A percentile compares a stretch with the other conserved stretches of the same genome.
phyloP scores from a whole-genome alignment of 2,329 filamentous ascomycete species.

The Verruconis gallopava region DNA sequence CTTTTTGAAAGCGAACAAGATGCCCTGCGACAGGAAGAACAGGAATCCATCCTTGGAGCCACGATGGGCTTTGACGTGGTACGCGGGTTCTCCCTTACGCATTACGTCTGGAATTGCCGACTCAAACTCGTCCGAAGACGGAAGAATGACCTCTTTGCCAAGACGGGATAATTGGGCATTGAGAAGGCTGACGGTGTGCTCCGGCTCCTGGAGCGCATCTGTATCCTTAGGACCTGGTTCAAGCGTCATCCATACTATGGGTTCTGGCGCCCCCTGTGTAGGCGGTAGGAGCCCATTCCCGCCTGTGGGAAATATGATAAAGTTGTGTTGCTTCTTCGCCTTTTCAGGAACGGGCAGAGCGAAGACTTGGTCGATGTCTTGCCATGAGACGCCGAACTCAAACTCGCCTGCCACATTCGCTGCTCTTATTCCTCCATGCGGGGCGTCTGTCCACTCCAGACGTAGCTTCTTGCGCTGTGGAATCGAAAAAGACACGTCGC shows the following conservation, averaged over 20 bases:
- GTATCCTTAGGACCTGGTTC: constrained; percentile 36
- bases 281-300: constrained; percentile 35
- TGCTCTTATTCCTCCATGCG: constrained; percentile 32
- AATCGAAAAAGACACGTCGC: constrained; percentile 46
- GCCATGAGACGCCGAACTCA: constrained; percentile 40
- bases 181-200: constrained; percentile 18
- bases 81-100: constrained; percentile 49
- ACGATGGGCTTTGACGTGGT: constrained; percentile 49
- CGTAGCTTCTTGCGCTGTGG: constrained; percentile 52
- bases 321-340: constrained; percentile 49
- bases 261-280: constrained; percentile 28
- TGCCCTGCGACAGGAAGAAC: constrained; percentile 48
- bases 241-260: constrained; percentile 47
- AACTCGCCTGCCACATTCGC: constrained; percentile 37
- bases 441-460: constrained; percentile 38
- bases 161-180: constrained; percentile 34
- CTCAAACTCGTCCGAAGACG: constrained; percentile 44
- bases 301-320: constrained; percentile 44
- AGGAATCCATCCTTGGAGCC: constrained; percentile 56
- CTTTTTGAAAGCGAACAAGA: constrained; percentile 54
- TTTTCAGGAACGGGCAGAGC: constrained; percentile 53
- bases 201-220: constrained; percentile 24
- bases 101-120: constrained; percentile 48
- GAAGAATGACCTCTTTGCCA: constrained; percentile 38
- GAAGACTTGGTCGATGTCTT: constrained; percentile 43